phyloP scores from a whole-genome alignment of 805 yeast genomes.

The Lipomyces yamadae region DNA sequence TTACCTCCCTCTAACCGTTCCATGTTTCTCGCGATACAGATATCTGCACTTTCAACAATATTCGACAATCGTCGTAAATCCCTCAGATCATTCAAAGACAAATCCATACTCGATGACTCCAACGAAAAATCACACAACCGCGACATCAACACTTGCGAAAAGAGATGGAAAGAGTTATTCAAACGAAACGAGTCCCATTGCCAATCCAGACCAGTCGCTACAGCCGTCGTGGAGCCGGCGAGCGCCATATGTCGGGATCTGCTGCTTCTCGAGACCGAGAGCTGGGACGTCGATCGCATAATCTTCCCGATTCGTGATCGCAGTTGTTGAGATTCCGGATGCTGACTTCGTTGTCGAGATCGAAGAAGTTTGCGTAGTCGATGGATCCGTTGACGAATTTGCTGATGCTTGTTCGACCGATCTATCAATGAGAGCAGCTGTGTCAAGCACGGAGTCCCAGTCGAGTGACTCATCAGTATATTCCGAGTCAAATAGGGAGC shows the following conservation, averaged over 20 bases:
- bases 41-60: slow-evolving; percentile 3
- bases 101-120: background rate
- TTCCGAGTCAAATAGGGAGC: slow-evolving; percentile 5
- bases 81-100: slow-evolving; percentile 5
- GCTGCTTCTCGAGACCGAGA: slow-evolving; percentile 32
- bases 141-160: background rate
- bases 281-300: slow-evolving; percentile 26
- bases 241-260: slow-evolving; percentile 35
- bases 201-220: slow-evolving; percentile 35
- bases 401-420: background rate
- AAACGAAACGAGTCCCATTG: slow-evolving; percentile 19
- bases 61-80: slow-evolving; percentile 3
- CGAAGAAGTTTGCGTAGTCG: slow-evolving; percentile 5
- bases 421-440: background rate
- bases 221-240: slow-evolving; percentile 31
- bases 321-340: background rate
- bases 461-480: slow-evolving; percentile 9
- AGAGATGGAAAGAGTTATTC: slow-evolving; percentile 12
- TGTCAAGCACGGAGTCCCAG: slow-evolving; percentile 25
- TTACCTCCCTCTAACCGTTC: background rate
- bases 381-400: slow-evolving; percentile 1
- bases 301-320: slow-evolving; percentile 10
- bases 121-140: slow-evolving; percentile 9
- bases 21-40: background rate
- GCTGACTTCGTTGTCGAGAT: background rate